Conservation (phyloP, 2,329 filamentous ascomycete genomes). For the Ceratocystis cacaofunesta region DNA sequence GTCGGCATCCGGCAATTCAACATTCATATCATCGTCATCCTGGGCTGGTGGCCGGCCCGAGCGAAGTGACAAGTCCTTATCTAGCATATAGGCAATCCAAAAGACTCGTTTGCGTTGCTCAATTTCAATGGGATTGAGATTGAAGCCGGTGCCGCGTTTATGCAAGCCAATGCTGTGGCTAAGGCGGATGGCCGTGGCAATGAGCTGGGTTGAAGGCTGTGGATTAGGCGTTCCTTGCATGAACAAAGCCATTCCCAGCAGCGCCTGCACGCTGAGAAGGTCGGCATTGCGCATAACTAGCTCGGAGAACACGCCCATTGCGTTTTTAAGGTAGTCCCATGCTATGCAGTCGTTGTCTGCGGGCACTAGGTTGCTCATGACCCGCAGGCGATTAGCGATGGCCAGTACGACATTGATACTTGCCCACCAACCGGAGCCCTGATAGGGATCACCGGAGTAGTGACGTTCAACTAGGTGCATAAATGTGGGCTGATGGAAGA, state of each 20-base stretch:
- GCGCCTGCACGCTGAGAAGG: conserved; percentile 80
- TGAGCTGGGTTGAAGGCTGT: conserved; percentile 80
- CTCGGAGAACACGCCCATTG: conserved; percentile 83
- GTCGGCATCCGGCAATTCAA: conserved; percentile 82
- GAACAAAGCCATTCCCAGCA: conserved; percentile 87
- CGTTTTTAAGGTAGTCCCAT: conserved; percentile 93
- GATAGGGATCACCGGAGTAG: conserved; percentile 82
- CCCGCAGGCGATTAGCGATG: conserved; percentile 80
- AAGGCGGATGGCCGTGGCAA: conserved; percentile 77
- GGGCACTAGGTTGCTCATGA: conserved; percentile 87
- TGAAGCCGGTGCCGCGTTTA: conserved; percentile 83
- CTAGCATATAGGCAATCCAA: conserved; percentile 51
- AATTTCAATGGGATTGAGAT: conserved; percentile 81
- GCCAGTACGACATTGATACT: conserved; percentile 86
- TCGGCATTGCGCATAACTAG: conserved; percentile 93
- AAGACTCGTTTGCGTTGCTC: conserved; percentile 65
- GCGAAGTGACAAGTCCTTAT: conserved; percentile 47
- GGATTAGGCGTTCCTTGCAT: conserved; percentile 94
- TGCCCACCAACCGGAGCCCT: conserved; percentile 96
- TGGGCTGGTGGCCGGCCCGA: conserved; percentile 46
- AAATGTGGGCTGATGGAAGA: conserved; percentile 95
- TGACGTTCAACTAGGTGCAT: conserved; percentile 94
- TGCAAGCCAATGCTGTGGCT: conserved; percentile 92
- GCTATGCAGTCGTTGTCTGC: conserved; percentile 87
- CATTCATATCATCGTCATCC: conserved; percentile 70